Evolutionary conservation across 768 basidiomycete species (phyloP).

Genomic region (Boletus sp.): DNA sequence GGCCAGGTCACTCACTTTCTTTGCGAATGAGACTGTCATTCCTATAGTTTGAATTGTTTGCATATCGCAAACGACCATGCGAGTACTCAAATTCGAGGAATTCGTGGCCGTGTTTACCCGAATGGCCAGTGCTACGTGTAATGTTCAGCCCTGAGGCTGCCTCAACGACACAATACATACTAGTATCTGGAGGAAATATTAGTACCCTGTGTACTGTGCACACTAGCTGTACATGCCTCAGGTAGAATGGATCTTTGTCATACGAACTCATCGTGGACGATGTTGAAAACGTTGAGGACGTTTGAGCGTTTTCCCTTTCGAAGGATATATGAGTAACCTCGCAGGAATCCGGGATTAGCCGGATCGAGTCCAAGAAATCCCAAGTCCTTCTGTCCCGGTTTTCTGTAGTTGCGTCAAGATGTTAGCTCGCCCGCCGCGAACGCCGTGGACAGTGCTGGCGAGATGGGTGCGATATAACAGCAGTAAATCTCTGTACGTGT

Average conservation of each 20-base stretch:
- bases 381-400: too few relatives aligned
- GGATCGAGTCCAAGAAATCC: conserved; percentile 1
- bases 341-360: conserved; percentile 15
- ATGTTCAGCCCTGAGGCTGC: not conserved
- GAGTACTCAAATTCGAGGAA: conserved; percentile 99
- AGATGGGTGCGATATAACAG: conserved; percentile 23
- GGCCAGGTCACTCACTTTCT: conserved; percentile 73
- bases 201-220: conserved; percentile 6
- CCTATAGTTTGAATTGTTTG: conserved; percentile 98
- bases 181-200: conserved; percentile 40
- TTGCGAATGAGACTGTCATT: conserved; percentile 97
- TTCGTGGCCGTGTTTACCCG: conserved; percentile 96
- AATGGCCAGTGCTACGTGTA: conserved; percentile 72
- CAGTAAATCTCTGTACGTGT: conserved; percentile 13
- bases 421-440: conserved; percentile 25
- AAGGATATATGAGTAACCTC: not conserved
- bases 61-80: conserved; percentile 93
- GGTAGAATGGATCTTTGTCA: conserved; percentile 78
- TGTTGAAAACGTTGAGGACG: conserved; percentile 10
- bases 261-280: conserved; percentile 24
- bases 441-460: conserved; percentile 15
- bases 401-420: conserved; percentile 22
- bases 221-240: conserved; percentile 47
- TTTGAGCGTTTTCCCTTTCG: not conserved
- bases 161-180: conserved; percentile 23